phyloP scores from a whole-genome alignment of 768 basidiomycete species.

The Xerocomus brunneocitrinus region DNA sequence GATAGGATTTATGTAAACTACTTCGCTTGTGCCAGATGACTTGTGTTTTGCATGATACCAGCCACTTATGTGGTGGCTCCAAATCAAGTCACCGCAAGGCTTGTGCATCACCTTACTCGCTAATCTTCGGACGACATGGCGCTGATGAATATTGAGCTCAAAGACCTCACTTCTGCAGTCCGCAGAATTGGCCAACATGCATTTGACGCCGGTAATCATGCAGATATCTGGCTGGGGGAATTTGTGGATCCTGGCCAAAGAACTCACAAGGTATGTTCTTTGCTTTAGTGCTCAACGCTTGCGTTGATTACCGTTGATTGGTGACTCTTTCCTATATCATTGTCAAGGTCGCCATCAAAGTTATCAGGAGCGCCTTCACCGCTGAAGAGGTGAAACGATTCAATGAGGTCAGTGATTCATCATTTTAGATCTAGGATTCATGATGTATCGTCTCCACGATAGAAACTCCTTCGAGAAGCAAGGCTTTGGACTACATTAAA shows the following conservation, averaged over 20 bases:
- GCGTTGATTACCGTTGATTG: neutral
- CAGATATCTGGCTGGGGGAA: conserved; percentile 23
- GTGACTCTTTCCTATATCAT: neutral
- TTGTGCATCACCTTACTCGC: neutral
- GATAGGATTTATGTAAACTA: neutral
- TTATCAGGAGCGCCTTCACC: conserved; percentile 19
- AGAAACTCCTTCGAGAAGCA: conserved; percentile 29
- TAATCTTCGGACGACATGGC: conserved; percentile 10
- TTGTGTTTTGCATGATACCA: too few relatives aligned
- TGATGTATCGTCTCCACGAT: neutral
- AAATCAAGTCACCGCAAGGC: too few relatives aligned
- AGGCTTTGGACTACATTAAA: conserved; percentile 23
- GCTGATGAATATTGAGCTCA: conserved; percentile 16
- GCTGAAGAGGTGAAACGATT: conserved; percentile 15
- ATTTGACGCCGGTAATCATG: conserved; percentile 17
- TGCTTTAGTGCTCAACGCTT: neutral
- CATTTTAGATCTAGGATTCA: neutral
- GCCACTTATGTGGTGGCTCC: too few relatives aligned
- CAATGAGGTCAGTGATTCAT: conserved; percentile 15
- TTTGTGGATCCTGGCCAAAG: conserved; percentile 8
- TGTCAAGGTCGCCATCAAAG: conserved; percentile 25
- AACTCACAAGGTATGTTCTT: conserved; percentile 6
- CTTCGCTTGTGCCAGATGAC: too few relatives aligned
- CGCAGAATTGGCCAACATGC: conserved; percentile 15
- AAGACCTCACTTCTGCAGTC: conserved; percentile 17